phyloP scores from a whole-genome alignment of 169 alveolate genomes.

The Plasmodium chabaudi region DNA sequence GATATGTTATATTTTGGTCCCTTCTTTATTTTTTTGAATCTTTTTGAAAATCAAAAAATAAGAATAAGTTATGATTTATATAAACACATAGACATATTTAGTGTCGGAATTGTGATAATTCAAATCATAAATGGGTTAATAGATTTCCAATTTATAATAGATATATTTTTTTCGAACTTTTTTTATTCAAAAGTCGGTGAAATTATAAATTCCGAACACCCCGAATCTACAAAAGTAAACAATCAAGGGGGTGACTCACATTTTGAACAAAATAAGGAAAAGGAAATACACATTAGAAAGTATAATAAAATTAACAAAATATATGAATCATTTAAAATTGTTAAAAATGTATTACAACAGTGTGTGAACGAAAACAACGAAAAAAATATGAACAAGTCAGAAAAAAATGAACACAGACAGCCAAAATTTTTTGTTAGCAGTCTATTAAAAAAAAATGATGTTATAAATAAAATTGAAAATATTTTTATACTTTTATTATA shows the following conservation, averaged over 20 bases:
- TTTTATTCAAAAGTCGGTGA: not conserved
- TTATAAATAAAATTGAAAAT: conserved; percentile 21
- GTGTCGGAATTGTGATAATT: conserved; percentile 35
- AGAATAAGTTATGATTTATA: not conserved
- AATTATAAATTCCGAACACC: too few relatives aligned
- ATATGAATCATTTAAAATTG: not conserved
- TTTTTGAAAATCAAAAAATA: conserved; percentile 6
- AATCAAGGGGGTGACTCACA: too few relatives aligned
- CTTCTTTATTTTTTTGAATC: conserved; percentile 7
- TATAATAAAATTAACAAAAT: not conserved
- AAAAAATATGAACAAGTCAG: not conserved
- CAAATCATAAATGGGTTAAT: conserved; percentile 38
- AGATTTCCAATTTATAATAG: not conserved
- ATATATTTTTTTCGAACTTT: conserved; percentile 4
- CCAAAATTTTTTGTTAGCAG: not conserved
- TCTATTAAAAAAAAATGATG: not conserved
- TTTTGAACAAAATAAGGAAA: too few relatives aligned
- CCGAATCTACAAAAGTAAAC: too few relatives aligned
- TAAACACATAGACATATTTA: conserved; percentile 59
- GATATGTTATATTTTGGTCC: conserved; percentile 24
- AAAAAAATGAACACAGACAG: not conserved
- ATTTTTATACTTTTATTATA: conserved; percentile 30
- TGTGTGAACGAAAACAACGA: not conserved
- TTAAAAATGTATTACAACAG: not conserved
- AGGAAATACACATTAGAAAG: too few relatives aligned